Evolutionary conservation across 164 flowering plant genomes (phyloP).

Genomic region (Warburgia ugandensis): DNA sequence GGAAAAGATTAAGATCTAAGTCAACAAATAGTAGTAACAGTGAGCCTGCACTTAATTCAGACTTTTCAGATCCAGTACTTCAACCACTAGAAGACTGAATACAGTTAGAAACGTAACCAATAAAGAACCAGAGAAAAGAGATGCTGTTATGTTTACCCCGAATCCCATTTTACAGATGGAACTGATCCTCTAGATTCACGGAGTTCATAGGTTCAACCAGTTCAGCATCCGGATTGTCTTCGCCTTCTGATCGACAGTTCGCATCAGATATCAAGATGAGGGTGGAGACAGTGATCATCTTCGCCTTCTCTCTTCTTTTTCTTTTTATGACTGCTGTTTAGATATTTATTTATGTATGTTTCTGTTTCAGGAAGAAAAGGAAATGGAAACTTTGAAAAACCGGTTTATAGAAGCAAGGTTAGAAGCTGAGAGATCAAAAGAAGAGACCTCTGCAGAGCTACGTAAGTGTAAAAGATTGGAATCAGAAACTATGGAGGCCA

Average conservation of each 20-base stretch:
- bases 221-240: constrained; percentile 19
- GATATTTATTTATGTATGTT: background rate
- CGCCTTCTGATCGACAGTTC: constrained; percentile 20
- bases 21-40: constrained; percentile 17
- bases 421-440: constrained; percentile 40
- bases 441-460: constrained; percentile 37
- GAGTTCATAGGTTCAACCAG: constrained; percentile 14
- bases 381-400: constrained; percentile 19
- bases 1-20: constrained; percentile 16
- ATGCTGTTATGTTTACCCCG: constrained; percentile 11
- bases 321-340: background rate
- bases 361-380: constrained; percentile 6
- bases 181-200: constrained; percentile 4
- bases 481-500: constrained; percentile 43
- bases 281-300: constrained; percentile 22
- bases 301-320: background rate
- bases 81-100: constrained; percentile 5
- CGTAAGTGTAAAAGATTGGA: constrained; percentile 42
- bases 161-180: constrained; percentile 10
- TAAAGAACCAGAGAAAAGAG: constrained; percentile 9
- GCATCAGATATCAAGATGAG: constrained; percentile 26
- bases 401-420: constrained; percentile 26
- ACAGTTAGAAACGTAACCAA: constrained; percentile 11
- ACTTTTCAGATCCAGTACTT: constrained; percentile 21
- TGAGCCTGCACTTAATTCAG: constrained; percentile 12